These are phyloP conservation scores for Vachellia pachyceras DNA, from an alignment of 306 rosid species.

Conservation along the genomic window DNA sequence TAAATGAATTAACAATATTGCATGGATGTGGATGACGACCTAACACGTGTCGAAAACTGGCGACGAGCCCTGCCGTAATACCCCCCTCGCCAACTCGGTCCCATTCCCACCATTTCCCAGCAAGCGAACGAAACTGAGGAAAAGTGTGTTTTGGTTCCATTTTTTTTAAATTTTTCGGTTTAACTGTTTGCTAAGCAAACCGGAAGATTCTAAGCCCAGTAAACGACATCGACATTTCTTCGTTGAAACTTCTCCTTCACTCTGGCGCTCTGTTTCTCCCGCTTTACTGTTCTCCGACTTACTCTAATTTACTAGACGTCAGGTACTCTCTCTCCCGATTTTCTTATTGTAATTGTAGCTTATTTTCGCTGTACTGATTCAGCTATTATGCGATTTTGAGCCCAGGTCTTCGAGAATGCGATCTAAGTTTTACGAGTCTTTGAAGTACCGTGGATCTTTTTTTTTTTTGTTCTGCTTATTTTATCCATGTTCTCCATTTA, in stretches of 20 bases:
- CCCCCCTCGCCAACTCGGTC: neutral
- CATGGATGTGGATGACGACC: neutral
- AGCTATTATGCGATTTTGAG: neutral
- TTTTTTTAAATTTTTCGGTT: neutral
- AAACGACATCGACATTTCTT: conserved; percentile 42
- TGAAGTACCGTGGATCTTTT: neutral
- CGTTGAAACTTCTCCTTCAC: conserved; percentile 28
- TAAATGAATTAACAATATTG: neutral
- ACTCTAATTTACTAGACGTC: conserved; percentile 10
- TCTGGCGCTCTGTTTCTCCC: neutral
- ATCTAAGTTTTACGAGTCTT: neutral
- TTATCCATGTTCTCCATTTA: neutral
- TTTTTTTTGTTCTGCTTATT: neutral
- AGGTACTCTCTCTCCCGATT: conserved; percentile 14
- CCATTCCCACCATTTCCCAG: neutral
- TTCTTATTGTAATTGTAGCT: neutral
- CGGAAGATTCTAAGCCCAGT: conserved; percentile 24
- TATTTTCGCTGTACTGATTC: neutral
- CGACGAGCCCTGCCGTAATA: neutral
- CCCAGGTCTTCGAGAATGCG: conserved; percentile 6
- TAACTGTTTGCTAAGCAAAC: conserved; percentile 26
- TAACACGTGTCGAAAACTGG: conserved; percentile 23
- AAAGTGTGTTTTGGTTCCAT: neutral
- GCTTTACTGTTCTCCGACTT: conserved; percentile 25
- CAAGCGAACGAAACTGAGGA: neutral